phyloP scores from a whole-genome alignment of 2,329 filamentous ascomycete species.

The Dissoconium aciculare region DNA sequence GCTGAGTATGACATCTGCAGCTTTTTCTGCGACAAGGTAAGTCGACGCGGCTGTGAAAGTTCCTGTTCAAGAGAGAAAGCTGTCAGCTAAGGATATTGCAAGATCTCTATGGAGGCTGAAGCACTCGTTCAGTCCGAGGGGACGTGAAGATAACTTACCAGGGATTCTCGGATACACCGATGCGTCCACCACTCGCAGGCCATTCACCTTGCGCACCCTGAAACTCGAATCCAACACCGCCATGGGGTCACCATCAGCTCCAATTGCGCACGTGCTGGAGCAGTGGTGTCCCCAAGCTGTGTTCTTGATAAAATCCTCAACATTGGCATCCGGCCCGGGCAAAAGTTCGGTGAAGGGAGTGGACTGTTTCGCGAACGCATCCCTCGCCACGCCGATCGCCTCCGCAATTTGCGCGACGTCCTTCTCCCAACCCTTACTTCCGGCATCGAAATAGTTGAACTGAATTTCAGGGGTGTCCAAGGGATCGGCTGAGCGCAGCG shows the following conservation, averaged over 20 bases:
- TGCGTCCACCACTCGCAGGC: constrained; percentile 48
- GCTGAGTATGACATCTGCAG: constrained; percentile 31
- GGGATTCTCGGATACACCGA: constrained; percentile 42
- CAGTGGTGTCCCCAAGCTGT: constrained; percentile 45
- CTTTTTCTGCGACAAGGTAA: constrained; percentile 46
- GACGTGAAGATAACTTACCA: no score
- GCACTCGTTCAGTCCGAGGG: no score
- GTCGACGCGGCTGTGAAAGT: constrained; percentile 25
- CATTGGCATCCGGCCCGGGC: constrained; percentile 30
- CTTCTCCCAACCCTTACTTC: constrained; percentile 25
- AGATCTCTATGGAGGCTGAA: background rate
- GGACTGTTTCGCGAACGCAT: constrained; percentile 11
- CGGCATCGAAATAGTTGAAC: constrained; percentile 43
- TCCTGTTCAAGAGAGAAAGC: background rate
- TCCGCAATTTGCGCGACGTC: constrained; percentile 42
- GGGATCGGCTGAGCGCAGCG: constrained; percentile 45
- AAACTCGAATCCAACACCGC: constrained; percentile 44
- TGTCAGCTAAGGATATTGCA: background rate
- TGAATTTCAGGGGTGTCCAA: constrained; percentile 46
- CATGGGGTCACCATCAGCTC: constrained; percentile 37
- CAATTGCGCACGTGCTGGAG: constrained; percentile 41
- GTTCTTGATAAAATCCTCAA: constrained; percentile 35
- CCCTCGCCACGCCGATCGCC: constrained; percentile 19
- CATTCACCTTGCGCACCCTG: constrained; percentile 40
- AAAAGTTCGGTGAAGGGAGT: constrained; percentile 23